Percentiles rank a stretch among this genome's conserved stretches.
These are phyloP conservation scores for Fusarium decemcellulare DNA, from an alignment of 2,329 filamentous ascomycete genomes.

Conservation along the genomic window DNA sequence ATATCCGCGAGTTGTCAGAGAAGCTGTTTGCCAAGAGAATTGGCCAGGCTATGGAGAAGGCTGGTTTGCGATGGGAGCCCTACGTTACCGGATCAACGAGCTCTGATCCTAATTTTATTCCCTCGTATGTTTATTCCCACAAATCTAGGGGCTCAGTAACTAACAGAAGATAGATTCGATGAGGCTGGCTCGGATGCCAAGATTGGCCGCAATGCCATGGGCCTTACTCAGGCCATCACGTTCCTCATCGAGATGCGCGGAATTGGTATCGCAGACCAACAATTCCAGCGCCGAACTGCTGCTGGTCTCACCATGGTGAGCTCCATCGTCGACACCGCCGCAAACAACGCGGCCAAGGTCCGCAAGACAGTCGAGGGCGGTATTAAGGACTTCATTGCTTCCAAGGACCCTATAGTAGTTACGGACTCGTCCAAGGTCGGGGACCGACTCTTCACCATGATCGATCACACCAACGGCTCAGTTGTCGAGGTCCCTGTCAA, in stretches of 20 bases:
- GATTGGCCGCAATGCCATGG: slow-evolving; percentile 50
- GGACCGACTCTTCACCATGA: slow-evolving; percentile 43
- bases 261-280: slow-evolving; percentile 48
- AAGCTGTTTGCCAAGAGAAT: slow-evolving; percentile 47
- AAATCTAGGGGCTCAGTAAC: fast-evolving
- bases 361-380: slow-evolving; percentile 44
- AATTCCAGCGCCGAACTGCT: slow-evolving; percentile 49
- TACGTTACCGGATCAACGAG: slow-evolving; percentile 46
- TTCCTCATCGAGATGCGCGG: slow-evolving; percentile 51
- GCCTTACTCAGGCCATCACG: slow-evolving; percentile 47
- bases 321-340: slow-evolving; percentile 48
- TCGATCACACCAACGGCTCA: slow-evolving; percentile 45
- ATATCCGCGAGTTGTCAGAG: slow-evolving; percentile 49
- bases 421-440: slow-evolving; percentile 44
- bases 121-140: not conserved
- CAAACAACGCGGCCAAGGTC: slow-evolving; percentile 46
- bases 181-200: slow-evolving; percentile 49
- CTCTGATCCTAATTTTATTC: slow-evolving; percentile 22
- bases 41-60: slow-evolving; percentile 46
- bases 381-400: slow-evolving; percentile 45
- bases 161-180: slow-evolving; percentile 32
- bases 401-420: slow-evolving; percentile 47
- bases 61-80: slow-evolving; percentile 47
- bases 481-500: slow-evolving; percentile 46
- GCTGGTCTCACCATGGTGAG: slow-evolving; percentile 47